Conservation (phyloP, 2,329 filamentous ascomycete genomes). For the Lasiodiplodia gonubiensis region DNA sequence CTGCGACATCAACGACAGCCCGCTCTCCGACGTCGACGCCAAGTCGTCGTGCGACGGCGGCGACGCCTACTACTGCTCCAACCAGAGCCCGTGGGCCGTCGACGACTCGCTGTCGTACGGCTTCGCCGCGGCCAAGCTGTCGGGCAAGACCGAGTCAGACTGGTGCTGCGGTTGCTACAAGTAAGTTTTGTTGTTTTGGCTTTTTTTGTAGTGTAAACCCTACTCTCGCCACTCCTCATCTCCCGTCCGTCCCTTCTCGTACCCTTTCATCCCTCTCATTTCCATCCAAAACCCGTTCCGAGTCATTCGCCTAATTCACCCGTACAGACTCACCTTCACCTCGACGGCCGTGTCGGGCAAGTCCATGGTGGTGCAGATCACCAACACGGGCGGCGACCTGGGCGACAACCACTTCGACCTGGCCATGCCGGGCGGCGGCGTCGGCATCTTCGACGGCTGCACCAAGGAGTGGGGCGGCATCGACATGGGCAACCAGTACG, state of each 20-base stretch:
- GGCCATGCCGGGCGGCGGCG: conserved; percentile 58
- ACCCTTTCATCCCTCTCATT: neutral
- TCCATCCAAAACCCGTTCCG: neutral
- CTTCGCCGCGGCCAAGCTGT: conserved; percentile 64
- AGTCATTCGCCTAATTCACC: neutral
- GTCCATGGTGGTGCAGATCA: conserved; percentile 66
- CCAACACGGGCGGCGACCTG: conserved; percentile 65
- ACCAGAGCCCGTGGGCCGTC: conserved; percentile 65
- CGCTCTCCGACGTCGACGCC: conserved; percentile 55
- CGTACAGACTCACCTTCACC: conserved; percentile 58
- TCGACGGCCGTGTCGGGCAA: conserved; percentile 61
- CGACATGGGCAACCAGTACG: conserved; percentile 65
- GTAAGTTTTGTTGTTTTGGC: conserved; percentile 32
- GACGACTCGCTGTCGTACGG: conserved; percentile 63
- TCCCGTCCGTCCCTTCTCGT: too few relatives aligned
- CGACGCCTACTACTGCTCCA: conserved; percentile 64
- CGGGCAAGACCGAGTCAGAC: conserved; percentile 59
- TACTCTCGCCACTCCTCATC: neutral
- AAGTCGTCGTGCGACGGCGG: conserved; percentile 61
- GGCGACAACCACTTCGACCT: conserved; percentile 65
- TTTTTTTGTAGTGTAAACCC: neutral
- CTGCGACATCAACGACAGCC: conserved; percentile 61
- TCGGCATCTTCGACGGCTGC: conserved; percentile 63
- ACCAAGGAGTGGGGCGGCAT: conserved; percentile 54
- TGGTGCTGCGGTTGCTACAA: conserved; percentile 70